phyloP scores from a whole-genome alignment of 2,329 filamentous ascomycete genomes.

The Cytospora paraplurivora region DNA sequence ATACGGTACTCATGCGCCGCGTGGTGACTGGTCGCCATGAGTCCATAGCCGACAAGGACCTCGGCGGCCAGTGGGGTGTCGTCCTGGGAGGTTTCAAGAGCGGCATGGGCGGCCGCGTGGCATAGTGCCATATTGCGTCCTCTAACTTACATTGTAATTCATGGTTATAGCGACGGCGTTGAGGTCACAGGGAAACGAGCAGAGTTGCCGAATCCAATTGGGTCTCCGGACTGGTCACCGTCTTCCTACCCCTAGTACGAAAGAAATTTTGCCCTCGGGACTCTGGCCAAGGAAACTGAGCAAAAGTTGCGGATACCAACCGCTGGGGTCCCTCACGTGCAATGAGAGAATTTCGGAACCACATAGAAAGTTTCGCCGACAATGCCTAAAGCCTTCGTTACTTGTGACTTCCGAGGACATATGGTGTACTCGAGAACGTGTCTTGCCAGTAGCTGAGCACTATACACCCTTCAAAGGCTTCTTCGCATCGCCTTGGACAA shows the following conservation, averaged over 20 bases:
- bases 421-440: too few species aligned
- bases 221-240: background rate
- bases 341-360: too few species aligned
- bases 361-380: background rate
- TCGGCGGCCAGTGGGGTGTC: constrained; percentile 50
- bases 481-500: too few species aligned
- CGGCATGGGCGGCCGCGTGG: constrained; percentile 41
- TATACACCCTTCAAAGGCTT: too few species aligned
- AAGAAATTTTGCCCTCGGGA: background rate
- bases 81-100: constrained; percentile 55
- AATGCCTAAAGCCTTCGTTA: too few species aligned
- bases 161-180: constrained; percentile 26
- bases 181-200: background rate
- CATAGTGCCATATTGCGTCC: background rate
- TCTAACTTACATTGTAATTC: constrained; percentile 5
- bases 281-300: background rate
- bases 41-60: constrained; percentile 46
- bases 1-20: constrained; percentile 73
- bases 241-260: background rate
- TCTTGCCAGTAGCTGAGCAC: too few species aligned
- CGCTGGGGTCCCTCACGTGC: background rate
- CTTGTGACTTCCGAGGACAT: too few species aligned
- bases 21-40: constrained; percentile 68
- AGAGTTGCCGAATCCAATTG: background rate
- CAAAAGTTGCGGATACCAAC: background rate